These are phyloP conservation scores for Xylaria hypoxylon DNA, from an alignment of 2,329 filamentous ascomycete genomes.

Conservation along the genomic window DNA sequence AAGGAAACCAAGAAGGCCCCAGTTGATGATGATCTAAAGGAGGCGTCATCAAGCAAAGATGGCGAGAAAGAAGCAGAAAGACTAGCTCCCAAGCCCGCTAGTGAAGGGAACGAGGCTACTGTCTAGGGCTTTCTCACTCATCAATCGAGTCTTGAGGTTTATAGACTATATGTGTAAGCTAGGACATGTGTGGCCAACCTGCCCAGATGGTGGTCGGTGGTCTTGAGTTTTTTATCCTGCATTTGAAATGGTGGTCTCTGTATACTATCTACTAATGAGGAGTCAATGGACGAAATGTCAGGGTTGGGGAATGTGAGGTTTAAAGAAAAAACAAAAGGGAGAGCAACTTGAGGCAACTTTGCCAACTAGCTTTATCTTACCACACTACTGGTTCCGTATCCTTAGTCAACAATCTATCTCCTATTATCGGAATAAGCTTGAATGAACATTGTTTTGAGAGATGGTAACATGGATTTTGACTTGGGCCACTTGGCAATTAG, in stretches of 20 bases:
- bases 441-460: not conserved
- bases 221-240: slow-evolving; percentile 33
- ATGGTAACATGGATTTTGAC: not conserved
- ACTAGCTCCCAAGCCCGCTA: slow-evolving; percentile 70
- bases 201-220: slow-evolving; percentile 22
- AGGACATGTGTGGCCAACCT: slow-evolving; percentile 14
- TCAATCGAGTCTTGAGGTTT: slow-evolving; percentile 7
- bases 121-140: slow-evolving; percentile 28
- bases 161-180: slow-evolving; percentile 22
- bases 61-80: slow-evolving; percentile 69
- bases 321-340: slow-evolving; percentile 33
- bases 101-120: slow-evolving; percentile 71
- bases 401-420: slow-evolving; percentile 34
- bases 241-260: slow-evolving; percentile 40
- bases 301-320: slow-evolving; percentile 39
- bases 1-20: slow-evolving; percentile 65
- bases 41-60: slow-evolving; percentile 63
- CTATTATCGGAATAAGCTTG: slow-evolving; percentile 24
- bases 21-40: slow-evolving; percentile 53
- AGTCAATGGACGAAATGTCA: slow-evolving; percentile 41
- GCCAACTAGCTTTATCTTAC: slow-evolving; percentile 11
- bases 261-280: slow-evolving; percentile 48
- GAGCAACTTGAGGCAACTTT: slow-evolving; percentile 9
- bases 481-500: not conserved
- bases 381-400: slow-evolving; percentile 24